A percentile compares a stretch with the other conserved stretches of the same genome.
Evolutionary conservation across 306 rosid genomes (phyloP).

Genomic region (Casuarina cunninghamiana): DNA sequence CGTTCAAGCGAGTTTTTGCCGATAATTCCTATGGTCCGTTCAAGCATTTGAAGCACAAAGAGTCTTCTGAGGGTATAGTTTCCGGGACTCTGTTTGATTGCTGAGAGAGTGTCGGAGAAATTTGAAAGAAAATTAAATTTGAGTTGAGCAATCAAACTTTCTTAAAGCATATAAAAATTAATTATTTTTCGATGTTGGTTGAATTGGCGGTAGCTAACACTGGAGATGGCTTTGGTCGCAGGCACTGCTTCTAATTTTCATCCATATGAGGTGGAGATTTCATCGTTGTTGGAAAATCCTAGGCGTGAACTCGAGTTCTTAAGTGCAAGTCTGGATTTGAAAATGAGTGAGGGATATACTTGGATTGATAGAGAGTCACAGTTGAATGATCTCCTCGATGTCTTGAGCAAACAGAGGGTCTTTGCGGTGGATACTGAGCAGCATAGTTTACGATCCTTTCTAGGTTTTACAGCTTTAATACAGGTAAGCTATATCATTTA

Average conservation of each 20-base stretch:
- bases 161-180: not conserved
- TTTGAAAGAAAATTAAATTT: not conserved
- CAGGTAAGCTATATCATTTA: conserved; percentile 48
- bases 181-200: not conserved
- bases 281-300: conserved; percentile 41
- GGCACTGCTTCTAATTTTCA: conserved; percentile 53
- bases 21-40: conserved; percentile 73
- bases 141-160: not conserved
- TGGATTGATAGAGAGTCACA: conserved; percentile 76
- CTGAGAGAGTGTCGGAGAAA: not conserved
- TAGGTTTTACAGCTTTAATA: conserved; percentile 81
- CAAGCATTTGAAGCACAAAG: conserved; percentile 54
- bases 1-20: conserved; percentile 70
- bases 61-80: conserved; percentile 36
- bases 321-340: conserved; percentile 36
- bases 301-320: conserved; percentile 42
- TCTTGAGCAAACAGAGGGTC: conserved; percentile 49
- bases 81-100: not conserved
- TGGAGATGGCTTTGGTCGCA: conserved; percentile 23
- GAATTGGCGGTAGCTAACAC: conserved; percentile 9
- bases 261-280: conserved; percentile 70
- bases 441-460: conserved; percentile 73
- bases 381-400: conserved; percentile 54
- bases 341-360: conserved; percentile 48
- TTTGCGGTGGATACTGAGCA: conserved; percentile 92